Conservation (phyloP, 495 filamentous ascomycete genomes). For the Podospora australis region DNA sequence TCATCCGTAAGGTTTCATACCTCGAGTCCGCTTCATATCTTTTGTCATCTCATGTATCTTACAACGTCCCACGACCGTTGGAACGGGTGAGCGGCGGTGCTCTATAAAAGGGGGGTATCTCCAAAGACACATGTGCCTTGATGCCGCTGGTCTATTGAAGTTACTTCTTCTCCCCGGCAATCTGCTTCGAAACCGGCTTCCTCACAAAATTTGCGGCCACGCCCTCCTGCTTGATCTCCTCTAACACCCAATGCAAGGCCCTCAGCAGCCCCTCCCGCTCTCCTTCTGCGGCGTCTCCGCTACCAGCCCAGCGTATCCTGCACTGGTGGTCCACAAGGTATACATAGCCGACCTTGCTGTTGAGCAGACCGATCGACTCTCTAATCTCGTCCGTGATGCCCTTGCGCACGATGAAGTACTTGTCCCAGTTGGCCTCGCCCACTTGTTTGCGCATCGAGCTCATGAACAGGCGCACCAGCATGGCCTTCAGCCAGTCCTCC, state of each 20-base stretch:
- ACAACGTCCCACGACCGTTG: too few species aligned
- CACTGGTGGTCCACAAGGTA: constrained; percentile 85
- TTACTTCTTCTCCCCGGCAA: not conserved
- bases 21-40: too few species aligned
- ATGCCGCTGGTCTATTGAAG: too few species aligned
- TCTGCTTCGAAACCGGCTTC: constrained; percentile 5
- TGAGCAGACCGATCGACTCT: constrained; percentile 73
- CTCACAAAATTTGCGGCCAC: constrained; percentile 13
- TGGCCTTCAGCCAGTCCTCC: constrained; percentile 68
- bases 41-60: not conserved
- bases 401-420: constrained; percentile 77
- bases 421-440: constrained; percentile 53
- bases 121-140: not conserved
- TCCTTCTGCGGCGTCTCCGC: constrained; percentile 60
- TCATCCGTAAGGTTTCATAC: too few species aligned
- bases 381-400: constrained; percentile 69
- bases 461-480: constrained; percentile 65
- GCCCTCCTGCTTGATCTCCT: constrained; percentile 42
- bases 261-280: constrained; percentile 68
- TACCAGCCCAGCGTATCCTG: constrained; percentile 91
- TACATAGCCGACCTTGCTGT: constrained; percentile 87
- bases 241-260: constrained; percentile 60
- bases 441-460: constrained; percentile 51
- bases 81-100: not conserved
- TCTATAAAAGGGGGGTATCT: constrained; percentile 8